These are phyloP conservation scores for Brassica juncea DNA, from an alignment of 345 rosid genomes.

Conservation along the genomic window DNA sequence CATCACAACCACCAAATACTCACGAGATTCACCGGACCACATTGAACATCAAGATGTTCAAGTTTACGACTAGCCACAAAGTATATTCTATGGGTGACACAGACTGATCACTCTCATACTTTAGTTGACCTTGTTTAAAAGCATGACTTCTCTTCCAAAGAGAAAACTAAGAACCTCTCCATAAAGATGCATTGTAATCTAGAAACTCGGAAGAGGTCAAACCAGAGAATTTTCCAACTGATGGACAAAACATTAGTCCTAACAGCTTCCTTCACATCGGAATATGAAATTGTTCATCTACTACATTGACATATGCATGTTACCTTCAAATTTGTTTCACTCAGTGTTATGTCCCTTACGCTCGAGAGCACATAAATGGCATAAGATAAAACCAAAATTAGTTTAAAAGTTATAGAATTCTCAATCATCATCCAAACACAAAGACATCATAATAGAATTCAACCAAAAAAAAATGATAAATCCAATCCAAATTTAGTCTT, in stretches of 20 bases:
- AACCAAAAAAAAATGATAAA: not conserved
- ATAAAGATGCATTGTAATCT: slow-evolving; percentile 6
- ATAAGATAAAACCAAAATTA: not conserved
- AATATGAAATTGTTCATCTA: not conserved
- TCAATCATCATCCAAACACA: not conserved
- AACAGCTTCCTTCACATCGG: not conserved
- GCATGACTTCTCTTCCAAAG: not conserved
- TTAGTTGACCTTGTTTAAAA: slow-evolving; percentile 1
- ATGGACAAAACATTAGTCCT: slow-evolving; percentile 9
- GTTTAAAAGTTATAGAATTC: not conserved
- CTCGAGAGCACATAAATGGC: not conserved
- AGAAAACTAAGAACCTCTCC: not conserved
- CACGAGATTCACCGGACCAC: not conserved
- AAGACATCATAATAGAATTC: not conserved
- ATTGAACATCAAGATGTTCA: slow-evolving; percentile 2
- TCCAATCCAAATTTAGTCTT: not conserved
- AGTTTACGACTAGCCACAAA: not conserved
- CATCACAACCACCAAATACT: not conserved
- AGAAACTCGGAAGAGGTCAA: not conserved
- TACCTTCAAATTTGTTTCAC: not conserved
- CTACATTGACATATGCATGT: not conserved
- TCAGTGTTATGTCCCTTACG: not conserved
- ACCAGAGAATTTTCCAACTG: not conserved
- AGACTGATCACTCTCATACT: not conserved
- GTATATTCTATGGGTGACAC: not conserved